Percentiles rank a stretch among this genome's conserved stretches.
Conservation (phyloP, 208 protist genomes). For the Naegleria lovaniensis region DNA sequence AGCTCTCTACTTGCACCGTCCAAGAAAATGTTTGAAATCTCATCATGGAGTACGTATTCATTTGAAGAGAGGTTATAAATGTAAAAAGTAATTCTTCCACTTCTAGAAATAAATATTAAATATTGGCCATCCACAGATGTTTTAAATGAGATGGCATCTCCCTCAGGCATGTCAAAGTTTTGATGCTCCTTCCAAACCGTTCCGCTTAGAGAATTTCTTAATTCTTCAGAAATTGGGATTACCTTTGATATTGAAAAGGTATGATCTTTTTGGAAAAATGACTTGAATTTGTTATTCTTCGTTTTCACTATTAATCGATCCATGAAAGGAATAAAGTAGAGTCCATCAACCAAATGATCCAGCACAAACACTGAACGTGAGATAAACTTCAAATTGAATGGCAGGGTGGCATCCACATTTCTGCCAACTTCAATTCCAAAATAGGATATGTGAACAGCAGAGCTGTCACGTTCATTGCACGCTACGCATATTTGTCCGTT, state of each 20-base stretch:
- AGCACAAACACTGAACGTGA: not conserved
- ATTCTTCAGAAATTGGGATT: not conserved
- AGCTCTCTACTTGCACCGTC: not conserved
- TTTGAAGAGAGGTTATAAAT: too few species aligned
- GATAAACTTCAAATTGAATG: not conserved
- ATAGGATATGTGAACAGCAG: not conserved
- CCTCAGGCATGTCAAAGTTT: not conserved
- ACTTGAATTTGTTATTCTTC: not conserved
- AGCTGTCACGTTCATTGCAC: not conserved
- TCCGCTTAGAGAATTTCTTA: not conserved
- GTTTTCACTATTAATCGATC: not conserved
- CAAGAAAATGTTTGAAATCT: too few species aligned
- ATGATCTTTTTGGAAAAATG: not conserved
- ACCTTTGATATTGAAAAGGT: not conserved
- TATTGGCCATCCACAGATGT: not conserved
- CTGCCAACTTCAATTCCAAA: not conserved
- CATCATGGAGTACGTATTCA: too few species aligned
- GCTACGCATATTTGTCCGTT: not conserved
- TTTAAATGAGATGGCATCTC: not conserved
- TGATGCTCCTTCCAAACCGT: not conserved
- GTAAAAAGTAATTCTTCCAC: too few species aligned
- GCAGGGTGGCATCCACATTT: not conserved
- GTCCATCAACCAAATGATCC: not conserved
- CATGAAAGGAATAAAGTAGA: not conserved
- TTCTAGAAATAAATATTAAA: not conserved